A percentile compares a stretch with the other conserved stretches of the same genome.
phyloP scores from a whole-genome alignment of 2,329 filamentous ascomycete genomes.

The Lachnellula hyalina region DNA sequence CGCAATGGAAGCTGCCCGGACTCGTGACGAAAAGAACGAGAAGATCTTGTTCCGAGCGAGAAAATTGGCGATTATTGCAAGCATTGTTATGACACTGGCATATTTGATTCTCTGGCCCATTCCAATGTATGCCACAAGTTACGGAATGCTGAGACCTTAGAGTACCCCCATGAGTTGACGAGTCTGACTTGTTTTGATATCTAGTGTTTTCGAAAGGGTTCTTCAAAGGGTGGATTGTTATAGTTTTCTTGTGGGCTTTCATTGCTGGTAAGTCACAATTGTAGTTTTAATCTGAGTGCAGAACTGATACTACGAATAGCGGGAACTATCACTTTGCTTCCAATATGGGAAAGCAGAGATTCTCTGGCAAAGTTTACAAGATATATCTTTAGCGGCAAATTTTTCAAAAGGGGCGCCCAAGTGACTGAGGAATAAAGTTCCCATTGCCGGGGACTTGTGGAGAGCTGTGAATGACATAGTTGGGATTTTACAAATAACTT shows the following conservation, averaged over 20 bases:
- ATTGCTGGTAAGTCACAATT: slow-evolving; percentile 9
- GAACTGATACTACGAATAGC: background rate
- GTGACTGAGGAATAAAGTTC: background rate
- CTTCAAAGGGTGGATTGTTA: slow-evolving; percentile 26
- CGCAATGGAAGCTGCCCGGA: background rate
- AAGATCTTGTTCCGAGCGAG: slow-evolving; percentile 15
- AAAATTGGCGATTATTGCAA: slow-evolving; percentile 13
- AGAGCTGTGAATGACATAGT: too few relatives aligned
- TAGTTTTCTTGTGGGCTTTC: slow-evolving; percentile 26
- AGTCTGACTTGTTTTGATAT: background rate
- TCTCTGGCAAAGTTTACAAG: slow-evolving; percentile 2
- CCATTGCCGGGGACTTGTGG: too few relatives aligned
- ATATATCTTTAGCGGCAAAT: slow-evolving; percentile 6
- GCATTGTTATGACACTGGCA: slow-evolving; percentile 17
- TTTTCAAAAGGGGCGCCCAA: background rate
- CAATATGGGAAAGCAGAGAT: slow-evolving; percentile 20
- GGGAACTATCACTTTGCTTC: slow-evolving; percentile 20
- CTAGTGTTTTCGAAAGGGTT: slow-evolving; percentile 15
- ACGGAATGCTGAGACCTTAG: slow-evolving; percentile 4
- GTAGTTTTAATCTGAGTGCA: background rate
- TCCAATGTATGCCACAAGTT: slow-evolving; percentile 23
- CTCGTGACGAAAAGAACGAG: slow-evolving; percentile 10
- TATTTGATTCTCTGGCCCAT: slow-evolving; percentile 23
- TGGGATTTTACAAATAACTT: too few relatives aligned
- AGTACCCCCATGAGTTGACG: background rate